phyloP scores from a whole-genome alignment of 2,329 filamentous ascomycete species.

The Fusarium foetens region DNA sequence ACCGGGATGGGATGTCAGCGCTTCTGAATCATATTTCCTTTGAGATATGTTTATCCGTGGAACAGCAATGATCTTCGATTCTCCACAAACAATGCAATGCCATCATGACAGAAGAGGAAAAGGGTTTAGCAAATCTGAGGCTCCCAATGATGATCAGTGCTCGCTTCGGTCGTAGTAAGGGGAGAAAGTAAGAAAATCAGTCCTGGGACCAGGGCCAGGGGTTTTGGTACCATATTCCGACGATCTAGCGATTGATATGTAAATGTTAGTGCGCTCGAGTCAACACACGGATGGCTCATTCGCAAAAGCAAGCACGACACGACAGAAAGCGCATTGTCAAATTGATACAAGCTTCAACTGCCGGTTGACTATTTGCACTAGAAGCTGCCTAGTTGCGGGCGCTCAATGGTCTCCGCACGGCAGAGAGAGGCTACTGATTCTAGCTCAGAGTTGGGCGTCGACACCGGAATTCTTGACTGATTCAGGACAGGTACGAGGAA shows the following conservation, averaged over 20 bases:
- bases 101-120: slow-evolving; percentile 16
- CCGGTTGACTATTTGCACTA: neutral
- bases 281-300: neutral
- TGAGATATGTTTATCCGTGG: neutral
- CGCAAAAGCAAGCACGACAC: neutral
- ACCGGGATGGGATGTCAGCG: neutral
- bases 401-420: neutral
- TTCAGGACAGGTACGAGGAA: neutral
- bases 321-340: neutral
- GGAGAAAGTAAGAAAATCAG: neutral
- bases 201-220: neutral
- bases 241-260: neutral
- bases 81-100: slow-evolving; percentile 25
- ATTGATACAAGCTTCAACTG: neutral
- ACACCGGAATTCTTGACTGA: neutral
- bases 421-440: neutral
- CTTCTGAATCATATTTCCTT: neutral
- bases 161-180: slow-evolving; percentile 4
- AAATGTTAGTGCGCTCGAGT: neutral
- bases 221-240: neutral
- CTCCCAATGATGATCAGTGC: slow-evolving; percentile 7
- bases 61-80: slow-evolving; percentile 5
- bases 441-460: neutral
- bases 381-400: neutral
- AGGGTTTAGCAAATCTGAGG: neutral